Evolutionary conservation across 345 rosid genomes (phyloP), one percentile per base, ranked within the genome.

Genomic region (Populus simonii): DNA sequence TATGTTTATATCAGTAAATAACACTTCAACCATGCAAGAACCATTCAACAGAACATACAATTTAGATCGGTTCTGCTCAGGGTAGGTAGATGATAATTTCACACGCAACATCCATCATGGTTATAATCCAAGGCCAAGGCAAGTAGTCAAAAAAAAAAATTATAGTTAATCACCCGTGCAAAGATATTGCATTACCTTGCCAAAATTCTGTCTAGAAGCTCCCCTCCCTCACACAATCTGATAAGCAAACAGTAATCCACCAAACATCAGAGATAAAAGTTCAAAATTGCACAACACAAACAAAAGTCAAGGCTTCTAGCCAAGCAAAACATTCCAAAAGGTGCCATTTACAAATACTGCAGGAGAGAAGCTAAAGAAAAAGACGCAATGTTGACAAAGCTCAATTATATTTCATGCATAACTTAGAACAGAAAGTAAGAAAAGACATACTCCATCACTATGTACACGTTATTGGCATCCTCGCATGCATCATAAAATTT

Each of bases 161-260:
- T 33, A 33, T 11, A 7, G 25, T 43, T 5, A 7, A 11, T 5
- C 43, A 16, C 51, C 61, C 43, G 72, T 51, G 38, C 23, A 11
- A 33, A 22, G 47, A 27, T 13, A 33, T 45, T 49, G 59, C 36
- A 13, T 45, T 90, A 92, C 99, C 97, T 90, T 5, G 96, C 87
- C 80, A 96, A 85, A 85, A 96, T 94, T 85, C 97, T 89, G 75
- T 96, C 99, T 73, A 96, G 84, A 20, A 92, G 83, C 85, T 96
- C 98, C 62, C 99, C 98, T 81, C 99, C 99, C 86, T 94, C 95
- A 57, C 99, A 96, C 87, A 96, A 87, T 83, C 99, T 96, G 88
- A 59, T 76, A 80, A 57, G 62, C 51, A 79, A 77, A 68, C 81
- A 49, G 81, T 74, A 67, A 59, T 41, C 29, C 49, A n/a, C 73